Evolutionary conservation across 129 eudicot genomes (phyloP).

Genomic region (Artemisia tridentata): DNA sequence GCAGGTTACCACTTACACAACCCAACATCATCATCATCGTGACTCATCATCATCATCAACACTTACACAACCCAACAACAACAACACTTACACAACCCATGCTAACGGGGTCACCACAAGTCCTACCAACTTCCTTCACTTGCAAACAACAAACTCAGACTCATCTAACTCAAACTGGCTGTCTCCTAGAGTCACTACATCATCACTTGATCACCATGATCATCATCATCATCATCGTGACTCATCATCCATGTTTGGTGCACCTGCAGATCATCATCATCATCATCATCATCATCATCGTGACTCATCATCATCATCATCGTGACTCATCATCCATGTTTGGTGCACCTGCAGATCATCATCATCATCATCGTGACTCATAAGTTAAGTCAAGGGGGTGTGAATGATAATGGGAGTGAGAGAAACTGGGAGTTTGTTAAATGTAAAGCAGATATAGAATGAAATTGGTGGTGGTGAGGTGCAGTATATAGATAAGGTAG

Average conservation of each 20-base stretch:
- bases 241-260: conserved; percentile 38
- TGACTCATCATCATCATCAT: too few relatives aligned
- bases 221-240: conserved; percentile 37
- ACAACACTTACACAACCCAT: conserved; percentile 20
- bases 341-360: too few relatives aligned
- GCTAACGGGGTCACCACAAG: conserved; percentile 31
- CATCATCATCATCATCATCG: too few relatives aligned
- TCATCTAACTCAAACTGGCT: conserved; percentile 60
- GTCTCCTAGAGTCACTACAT: conserved; percentile 35
- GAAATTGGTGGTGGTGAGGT: too few relatives aligned
- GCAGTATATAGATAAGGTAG: too few relatives aligned
- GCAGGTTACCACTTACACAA: too few relatives aligned
- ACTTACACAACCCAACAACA: conserved; percentile 33
- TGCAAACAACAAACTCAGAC: conserved; percentile 52
- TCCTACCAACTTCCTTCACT: conserved; percentile 36
- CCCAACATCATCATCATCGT: too few relatives aligned
- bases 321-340: too few relatives aligned
- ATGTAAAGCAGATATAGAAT: conserved; percentile 85
- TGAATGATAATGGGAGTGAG: conserved; percentile 26
- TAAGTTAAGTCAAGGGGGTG: conserved; percentile 38
- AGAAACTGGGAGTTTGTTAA: conserved; percentile 63
- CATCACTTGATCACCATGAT: conserved; percentile 29
- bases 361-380: too few relatives aligned
- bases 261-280: conserved; percentile 13
- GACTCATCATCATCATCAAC: too few relatives aligned